Percentiles rank a stretch among this genome's conserved stretches.
Conservation (phyloP, 495 filamentous ascomycete species). For the Tetracladium marchalianum region DNA sequence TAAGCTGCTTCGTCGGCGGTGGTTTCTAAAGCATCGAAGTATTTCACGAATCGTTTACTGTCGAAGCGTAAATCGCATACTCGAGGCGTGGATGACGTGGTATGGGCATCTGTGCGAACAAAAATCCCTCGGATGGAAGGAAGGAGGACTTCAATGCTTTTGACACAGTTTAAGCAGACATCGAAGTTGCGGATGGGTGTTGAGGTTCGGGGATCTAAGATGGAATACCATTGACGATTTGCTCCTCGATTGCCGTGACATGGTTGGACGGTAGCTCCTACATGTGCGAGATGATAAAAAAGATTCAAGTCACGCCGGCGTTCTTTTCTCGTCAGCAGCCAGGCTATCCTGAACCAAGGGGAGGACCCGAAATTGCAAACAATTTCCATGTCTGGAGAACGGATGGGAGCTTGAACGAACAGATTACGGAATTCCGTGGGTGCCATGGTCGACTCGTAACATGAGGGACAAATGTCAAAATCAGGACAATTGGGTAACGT, state of each 20-base stretch:
- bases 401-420: constrained; percentile 38
- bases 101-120: constrained; percentile 20
- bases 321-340: constrained; percentile 51
- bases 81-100: constrained; percentile 22
- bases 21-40: constrained; percentile 50
- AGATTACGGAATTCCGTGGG: constrained; percentile 41
- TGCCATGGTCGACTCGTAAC: constrained; percentile 42
- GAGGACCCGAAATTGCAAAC: constrained; percentile 49
- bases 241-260: constrained; percentile 43
- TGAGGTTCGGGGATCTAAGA: constrained; percentile 44
- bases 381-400: constrained; percentile 29
- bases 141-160: constrained; percentile 40
- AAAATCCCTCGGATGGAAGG: constrained; percentile 41
- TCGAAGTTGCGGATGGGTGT: constrained; percentile 44
- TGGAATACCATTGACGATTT: constrained; percentile 46
- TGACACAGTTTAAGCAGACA: constrained; percentile 43
- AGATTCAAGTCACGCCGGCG: constrained; percentile 40
- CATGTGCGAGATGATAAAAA: constrained; percentile 39
- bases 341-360: constrained; percentile 59
- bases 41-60: constrained; percentile 45
- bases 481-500: constrained; percentile 44
- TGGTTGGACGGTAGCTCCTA: constrained; percentile 27
- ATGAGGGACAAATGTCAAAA: constrained; percentile 57
- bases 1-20: constrained; percentile 37
- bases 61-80: constrained; percentile 41